Base-by-base conservation (phyloP, 2,329 filamentous ascomycete species). In the Ceratocystis papillata region DNA sequence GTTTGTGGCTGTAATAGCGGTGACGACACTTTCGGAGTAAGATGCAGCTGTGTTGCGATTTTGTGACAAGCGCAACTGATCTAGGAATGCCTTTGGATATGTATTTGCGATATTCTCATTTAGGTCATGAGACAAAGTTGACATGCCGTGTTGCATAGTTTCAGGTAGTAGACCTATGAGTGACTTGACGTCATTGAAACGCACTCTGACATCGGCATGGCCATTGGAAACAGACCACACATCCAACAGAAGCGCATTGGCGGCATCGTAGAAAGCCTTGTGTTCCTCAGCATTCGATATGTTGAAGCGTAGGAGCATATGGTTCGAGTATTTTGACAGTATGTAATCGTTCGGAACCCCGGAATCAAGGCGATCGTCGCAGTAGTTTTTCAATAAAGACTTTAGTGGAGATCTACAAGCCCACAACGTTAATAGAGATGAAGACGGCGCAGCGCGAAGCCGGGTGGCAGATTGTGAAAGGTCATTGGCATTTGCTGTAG, bases 251-350 rank as follows among this genome's bases (percentile, higher is more conserved):
- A 96, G 81, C 20, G 85, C 83, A 68, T 88, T 81, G 0, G 86
- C 81, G 2, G 90, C 90, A 66, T 88, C 82, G n/a, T 86, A 81
- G 66, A 96, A 78, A 1, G 87, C 87, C 44, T 77, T 76, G 67
- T 89, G 86, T 72, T 96, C 89, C n/a, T 46, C 61, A 3, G 80
- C 75, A 30, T 82, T 85, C 68, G 82, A 86, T 65, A 96, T 78
- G 72, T 88, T 90, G 80, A 97, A 96, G 48, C 94, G 86, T 69
- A 97, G 78, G 17, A 99, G 90, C n/a, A 96, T 81, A 75, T 96
- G 87, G 69, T 87, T 83, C 69, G 85, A 84, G 74, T 96, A 96
- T 69, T 77, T 77, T 6, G 46, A 59, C 46, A 22, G 15, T 10
- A 63, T 25, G 17, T 48, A 41, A 25, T 45, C 25, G 48, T 60